Percentiles rank a stretch among this genome's conserved stretches.
These are phyloP conservation scores for Malus hybrid DNA, from an alignment of 331 rosid species.

Conservation along the genomic window DNA sequence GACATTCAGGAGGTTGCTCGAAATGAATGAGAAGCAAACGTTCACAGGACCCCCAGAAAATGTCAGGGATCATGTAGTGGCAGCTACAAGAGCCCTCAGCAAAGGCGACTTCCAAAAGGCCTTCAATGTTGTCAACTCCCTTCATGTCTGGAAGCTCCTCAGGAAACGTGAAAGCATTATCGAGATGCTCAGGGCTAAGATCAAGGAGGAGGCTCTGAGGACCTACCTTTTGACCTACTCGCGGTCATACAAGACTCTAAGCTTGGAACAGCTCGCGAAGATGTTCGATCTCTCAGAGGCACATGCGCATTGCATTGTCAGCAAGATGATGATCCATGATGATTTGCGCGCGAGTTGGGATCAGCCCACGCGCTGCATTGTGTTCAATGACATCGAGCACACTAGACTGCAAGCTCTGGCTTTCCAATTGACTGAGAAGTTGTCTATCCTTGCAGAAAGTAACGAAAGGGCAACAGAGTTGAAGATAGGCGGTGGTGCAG, in stretches of 20 bases:
- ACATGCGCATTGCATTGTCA: constrained; percentile 55
- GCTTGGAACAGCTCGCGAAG: constrained; percentile 59
- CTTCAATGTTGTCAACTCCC: constrained; percentile 58
- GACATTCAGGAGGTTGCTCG: constrained; percentile 68
- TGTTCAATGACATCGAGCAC: constrained; percentile 48
- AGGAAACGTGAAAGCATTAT: constrained; percentile 50
- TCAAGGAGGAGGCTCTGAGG: constrained; percentile 84
- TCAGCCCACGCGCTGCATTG: constrained; percentile 16
- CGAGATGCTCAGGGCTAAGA: constrained; percentile 66
- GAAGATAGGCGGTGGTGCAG: constrained; percentile 69
- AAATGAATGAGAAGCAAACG: constrained; percentile 72
- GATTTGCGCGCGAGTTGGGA: constrained; percentile 75
- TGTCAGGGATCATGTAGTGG: constrained; percentile 90
- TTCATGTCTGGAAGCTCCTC: constrained; percentile 84
- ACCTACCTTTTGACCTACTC: constrained; percentile 81
- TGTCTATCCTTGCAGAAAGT: constrained; percentile 63
- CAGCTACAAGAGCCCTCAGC: constrained; percentile 72
- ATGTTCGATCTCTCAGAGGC: constrained; percentile 62
- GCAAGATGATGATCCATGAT: constrained; percentile 82
- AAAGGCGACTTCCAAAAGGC: constrained; percentile 71
- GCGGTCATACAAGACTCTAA: constrained; percentile 63
- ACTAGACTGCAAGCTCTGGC: constrained; percentile 65
- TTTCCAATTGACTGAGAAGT: constrained; percentile 70
- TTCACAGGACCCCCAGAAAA: constrained; percentile 93
- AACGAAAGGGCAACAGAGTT: constrained; percentile 82